These are phyloP conservation scores for Rubia tinctorum DNA, from an alignment of 305 asterid species.

Conservation along the genomic window DNA sequence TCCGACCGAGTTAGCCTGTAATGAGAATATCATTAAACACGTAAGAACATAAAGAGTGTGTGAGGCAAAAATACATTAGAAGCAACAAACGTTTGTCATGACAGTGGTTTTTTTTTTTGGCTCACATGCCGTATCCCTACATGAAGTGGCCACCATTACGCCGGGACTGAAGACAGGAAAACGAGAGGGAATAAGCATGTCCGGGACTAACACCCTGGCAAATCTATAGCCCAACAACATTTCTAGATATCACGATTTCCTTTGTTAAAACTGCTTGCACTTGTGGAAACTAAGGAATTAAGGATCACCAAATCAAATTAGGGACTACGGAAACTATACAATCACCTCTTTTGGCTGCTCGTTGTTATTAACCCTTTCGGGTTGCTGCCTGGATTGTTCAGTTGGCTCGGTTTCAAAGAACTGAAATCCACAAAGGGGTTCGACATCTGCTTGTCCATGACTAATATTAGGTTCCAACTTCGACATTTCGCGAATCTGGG, in stretches of 20 bases:
- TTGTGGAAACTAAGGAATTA: background rate
- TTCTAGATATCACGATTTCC: background rate
- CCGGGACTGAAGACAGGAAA: background rate
- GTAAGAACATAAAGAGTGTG: background rate
- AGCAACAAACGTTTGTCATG: background rate
- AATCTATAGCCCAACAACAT: background rate
- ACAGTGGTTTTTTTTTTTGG: background rate
- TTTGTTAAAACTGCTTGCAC: no score
- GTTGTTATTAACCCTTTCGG: slow-evolving; percentile 27
- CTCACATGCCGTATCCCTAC: background rate
- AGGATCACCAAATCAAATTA: background rate
- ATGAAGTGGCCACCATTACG: background rate
- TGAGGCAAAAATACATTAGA: background rate
- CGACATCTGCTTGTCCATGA: slow-evolving; percentile 41
- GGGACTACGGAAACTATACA: background rate
- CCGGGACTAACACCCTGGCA: background rate
- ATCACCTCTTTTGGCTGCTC: slow-evolving; percentile 53
- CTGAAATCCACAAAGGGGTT: slow-evolving; percentile 31
- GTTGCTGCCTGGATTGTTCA: slow-evolving; percentile 25
- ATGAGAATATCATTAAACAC: background rate
- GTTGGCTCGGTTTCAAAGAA: slow-evolving; percentile 31
- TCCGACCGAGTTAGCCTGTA: slow-evolving; percentile 43
- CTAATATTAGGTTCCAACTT: slow-evolving; percentile 54
- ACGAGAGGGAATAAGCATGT: background rate
- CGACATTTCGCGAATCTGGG: slow-evolving; percentile 77